Evolutionary conservation across 345 rosid genomes (phyloP).

Genomic region (Turritis glabra): DNA sequence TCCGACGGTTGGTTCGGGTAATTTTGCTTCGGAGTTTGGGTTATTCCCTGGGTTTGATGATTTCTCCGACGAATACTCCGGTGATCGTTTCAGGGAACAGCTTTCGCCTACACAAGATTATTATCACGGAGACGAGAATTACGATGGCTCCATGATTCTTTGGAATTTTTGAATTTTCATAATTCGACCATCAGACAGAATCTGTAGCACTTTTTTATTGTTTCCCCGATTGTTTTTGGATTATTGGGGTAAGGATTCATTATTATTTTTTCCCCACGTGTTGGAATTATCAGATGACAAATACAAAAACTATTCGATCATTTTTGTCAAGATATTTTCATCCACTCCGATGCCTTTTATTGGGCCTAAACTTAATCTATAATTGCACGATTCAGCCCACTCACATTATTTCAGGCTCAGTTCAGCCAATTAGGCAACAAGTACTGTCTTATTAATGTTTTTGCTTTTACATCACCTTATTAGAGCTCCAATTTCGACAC

Average conservation of each 20-base stretch:
- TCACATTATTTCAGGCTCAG: neutral
- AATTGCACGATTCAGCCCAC: neutral
- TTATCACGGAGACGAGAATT: conserved; percentile 43
- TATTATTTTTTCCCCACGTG: neutral
- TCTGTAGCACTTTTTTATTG: neutral
- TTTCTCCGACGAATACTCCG: conserved; percentile 37
- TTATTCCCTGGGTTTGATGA: conserved; percentile 62
- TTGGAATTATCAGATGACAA: neutral
- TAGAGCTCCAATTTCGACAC: neutral
- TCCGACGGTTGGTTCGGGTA: conserved; percentile 32
- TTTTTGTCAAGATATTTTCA: too few relatives aligned
- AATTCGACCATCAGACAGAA: neutral
- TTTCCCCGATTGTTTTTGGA: neutral
- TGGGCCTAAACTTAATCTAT: neutral
- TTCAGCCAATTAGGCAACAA: too few relatives aligned
- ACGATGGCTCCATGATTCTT: conserved; percentile 47
- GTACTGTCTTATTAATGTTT: neutral
- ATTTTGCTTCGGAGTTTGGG: conserved; percentile 51
- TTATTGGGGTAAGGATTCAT: conserved; percentile 5
- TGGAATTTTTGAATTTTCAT: conserved; percentile 58
- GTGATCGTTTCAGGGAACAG: conserved; percentile 33
- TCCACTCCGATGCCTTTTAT: neutral
- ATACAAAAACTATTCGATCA: too few relatives aligned
- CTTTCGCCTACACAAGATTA: conserved; percentile 4
- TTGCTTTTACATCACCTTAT: neutral